Base-by-base conservation (phyloP, 108 stramenopile genomes). In the Parietichytrium sp. region DNA sequence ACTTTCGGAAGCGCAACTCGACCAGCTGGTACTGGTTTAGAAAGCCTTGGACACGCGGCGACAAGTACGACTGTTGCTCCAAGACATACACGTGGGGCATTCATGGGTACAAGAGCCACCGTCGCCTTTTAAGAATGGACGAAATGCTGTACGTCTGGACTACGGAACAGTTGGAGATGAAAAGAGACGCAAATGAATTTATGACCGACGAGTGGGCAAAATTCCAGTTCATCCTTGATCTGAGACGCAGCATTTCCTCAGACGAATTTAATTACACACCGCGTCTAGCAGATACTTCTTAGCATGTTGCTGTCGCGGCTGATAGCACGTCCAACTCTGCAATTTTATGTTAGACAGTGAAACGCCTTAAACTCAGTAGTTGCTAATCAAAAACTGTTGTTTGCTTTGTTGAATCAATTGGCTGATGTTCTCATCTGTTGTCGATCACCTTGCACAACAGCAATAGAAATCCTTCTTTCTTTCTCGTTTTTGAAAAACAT, bases 1-100 rank as follows among this genome's bases (percentile, higher is more conserved):
- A 72, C 42, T 45, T 0, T 45, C 61, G 42, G 23, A 36, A 45
- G 42, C 29, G 38, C 13, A 20, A 45, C 20, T 25, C 61, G 6
- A 72, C 8, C 38, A 72, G 61, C 61, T 72, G 61, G 61, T 72
- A 45, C 33, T 72, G 61, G 61, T 6, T 10, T 18, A 42, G 61
- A n/a, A 72, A 72, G 61, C 36, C 61, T 16, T 23, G 38, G 38
- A 72, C 61, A n/a, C 29, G 61, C 13, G 61, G 61, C 2, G 25
- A n/a, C 15, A 72, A 45, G 61, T 42, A n/a, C 0, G 61, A 72
- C 15, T 72, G 61, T 2, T 72, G 61, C 61, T 72, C 61, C 0
- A 42, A 13, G 6, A n/a, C n/a, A n/a, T 42, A 72, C 42, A 42
- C 61, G 13, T 72, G 61, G 61, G 61, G 15, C 33, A 72, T 72